Evolutionary conservation across 2,329 filamentous ascomycete genomes (phyloP).

Genomic region (Purpureocillium takamizusanense): DNA sequence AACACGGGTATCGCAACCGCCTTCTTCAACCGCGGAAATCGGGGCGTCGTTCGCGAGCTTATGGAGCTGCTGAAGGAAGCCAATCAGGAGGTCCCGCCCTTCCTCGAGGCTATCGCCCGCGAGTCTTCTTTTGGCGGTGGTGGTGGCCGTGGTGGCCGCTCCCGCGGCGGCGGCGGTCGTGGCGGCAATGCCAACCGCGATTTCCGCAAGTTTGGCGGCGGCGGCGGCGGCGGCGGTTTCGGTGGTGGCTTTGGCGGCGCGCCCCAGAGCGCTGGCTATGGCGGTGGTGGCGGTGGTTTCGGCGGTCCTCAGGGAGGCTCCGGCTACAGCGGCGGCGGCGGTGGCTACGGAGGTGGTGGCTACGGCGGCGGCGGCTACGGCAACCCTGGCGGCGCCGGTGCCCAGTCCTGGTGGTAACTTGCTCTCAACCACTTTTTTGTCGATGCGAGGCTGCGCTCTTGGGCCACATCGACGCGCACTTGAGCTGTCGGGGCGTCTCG

Average conservation of each 20-base stretch:
- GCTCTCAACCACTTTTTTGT: conserved; percentile 23
- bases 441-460: not conserved
- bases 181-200: conserved; percentile 73
- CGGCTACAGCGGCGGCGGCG: conserved; percentile 29
- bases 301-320: conserved; percentile 24
- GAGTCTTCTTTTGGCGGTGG: conserved; percentile 83
- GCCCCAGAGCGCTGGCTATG: conserved; percentile 25
- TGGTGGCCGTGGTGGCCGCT: conserved; percentile 50
- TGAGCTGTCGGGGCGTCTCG: conserved; percentile 4
- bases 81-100: conserved; percentile 89
- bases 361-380: conserved; percentile 41
- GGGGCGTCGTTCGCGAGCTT: conserved; percentile 91
- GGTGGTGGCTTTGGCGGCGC: conserved; percentile 22
- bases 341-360: conserved; percentile 30
- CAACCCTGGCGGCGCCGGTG: conserved; percentile 62
- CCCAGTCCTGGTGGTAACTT: conserved; percentile 58
- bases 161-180: conserved; percentile 48
- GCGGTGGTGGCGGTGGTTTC: conserved; percentile 27
- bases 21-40: conserved; percentile 99
- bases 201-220: conserved; percentile 64
- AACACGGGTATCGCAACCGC: conserved; percentile 98
- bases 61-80: conserved; percentile 98
- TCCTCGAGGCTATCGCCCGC: conserved; percentile 95
- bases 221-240: conserved; percentile 32
- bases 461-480: conserved; percentile 8